Percentiles rank a stretch among this genome's conserved stretches.
phyloP scores from a whole-genome alignment of 176 grass and related monocot genomes.

The Oropetium thomaeum region DNA sequence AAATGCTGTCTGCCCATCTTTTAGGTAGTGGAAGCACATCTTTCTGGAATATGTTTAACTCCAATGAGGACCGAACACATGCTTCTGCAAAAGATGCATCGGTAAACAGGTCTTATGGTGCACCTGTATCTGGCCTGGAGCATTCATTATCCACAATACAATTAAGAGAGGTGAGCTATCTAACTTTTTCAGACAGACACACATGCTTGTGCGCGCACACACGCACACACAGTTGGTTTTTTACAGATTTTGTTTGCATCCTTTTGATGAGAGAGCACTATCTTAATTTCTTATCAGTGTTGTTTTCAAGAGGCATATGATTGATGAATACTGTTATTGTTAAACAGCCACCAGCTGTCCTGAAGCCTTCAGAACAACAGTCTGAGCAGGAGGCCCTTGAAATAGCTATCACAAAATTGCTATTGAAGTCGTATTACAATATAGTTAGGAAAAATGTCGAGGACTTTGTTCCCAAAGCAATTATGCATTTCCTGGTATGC shows the following conservation, averaged over 20 bases:
- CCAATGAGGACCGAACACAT: constrained; percentile 62
- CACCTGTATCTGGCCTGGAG: constrained; percentile 45
- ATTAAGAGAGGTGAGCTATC: constrained; percentile 67
- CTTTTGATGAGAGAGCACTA: too few relatives aligned
- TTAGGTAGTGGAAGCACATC: constrained; percentile 66
- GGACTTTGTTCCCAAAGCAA: constrained; percentile 91
- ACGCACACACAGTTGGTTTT: too few relatives aligned
- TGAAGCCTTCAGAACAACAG: constrained; percentile 90
- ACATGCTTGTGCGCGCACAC: too few relatives aligned
- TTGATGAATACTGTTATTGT: constrained; percentile 30
- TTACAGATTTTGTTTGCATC: too few relatives aligned
- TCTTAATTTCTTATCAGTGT: background rate
- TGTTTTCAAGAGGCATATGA: constrained; percentile 19
- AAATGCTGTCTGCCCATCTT: constrained; percentile 11
- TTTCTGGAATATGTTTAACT: constrained; percentile 82
- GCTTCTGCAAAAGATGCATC: constrained; percentile 59
- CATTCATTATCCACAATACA: constrained; percentile 73
- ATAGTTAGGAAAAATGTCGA: constrained; percentile 97
- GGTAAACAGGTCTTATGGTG: constrained; percentile 51
- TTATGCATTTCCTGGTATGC: constrained; percentile 96
- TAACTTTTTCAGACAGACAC: too few relatives aligned
- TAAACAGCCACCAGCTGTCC: constrained; percentile 72
- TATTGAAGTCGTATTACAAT: constrained; percentile 98
- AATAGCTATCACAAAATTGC: constrained; percentile 93
- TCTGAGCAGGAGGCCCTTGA: constrained; percentile 95